Percentiles rank a stretch among this genome's conserved stretches.
Conservation (phyloP, 2,329 filamentous ascomycete genomes). For the Calonectria montana region DNA sequence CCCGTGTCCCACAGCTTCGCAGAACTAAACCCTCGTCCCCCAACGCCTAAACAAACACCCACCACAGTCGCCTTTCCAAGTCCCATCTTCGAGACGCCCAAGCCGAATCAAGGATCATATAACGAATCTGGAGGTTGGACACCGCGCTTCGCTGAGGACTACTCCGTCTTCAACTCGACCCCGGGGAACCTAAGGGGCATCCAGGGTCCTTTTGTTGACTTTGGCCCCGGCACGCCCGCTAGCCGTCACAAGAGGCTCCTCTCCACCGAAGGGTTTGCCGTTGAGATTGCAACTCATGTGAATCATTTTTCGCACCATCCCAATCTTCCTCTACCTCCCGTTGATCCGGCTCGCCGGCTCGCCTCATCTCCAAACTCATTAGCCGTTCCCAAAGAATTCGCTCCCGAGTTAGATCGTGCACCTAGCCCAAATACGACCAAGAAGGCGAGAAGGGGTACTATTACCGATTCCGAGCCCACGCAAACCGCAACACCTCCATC, state of each 20-base stretch:
- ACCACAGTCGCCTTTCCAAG: constrained; percentile 65
- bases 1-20: constrained; percentile 63
- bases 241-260: constrained; percentile 60
- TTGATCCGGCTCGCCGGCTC: constrained; percentile 68
- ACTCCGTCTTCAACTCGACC: constrained; percentile 74
- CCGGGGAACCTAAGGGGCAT: constrained; percentile 66
- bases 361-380: constrained; percentile 67
- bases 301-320: constrained; percentile 68
- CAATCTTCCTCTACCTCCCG: constrained; percentile 66
- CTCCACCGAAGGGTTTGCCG: constrained; percentile 61
- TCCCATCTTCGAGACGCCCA: constrained; percentile 68
- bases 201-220: constrained; percentile 59
- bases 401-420: constrained; percentile 41
- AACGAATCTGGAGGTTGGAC: constrained; percentile 66
- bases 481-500: constrained; percentile 72
- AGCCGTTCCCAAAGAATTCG: constrained; percentile 45
- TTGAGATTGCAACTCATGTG: constrained; percentile 69
- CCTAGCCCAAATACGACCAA: constrained; percentile 52
- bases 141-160: constrained; percentile 72
- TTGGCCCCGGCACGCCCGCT: constrained; percentile 52
- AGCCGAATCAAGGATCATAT: constrained; percentile 58
- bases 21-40: constrained; percentile 71
- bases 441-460: constrained; percentile 57
- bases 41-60: constrained; percentile 69
- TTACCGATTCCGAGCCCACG: constrained; percentile 50